Percentiles rank a stretch among this genome's conserved stretches.
Conservation (phyloP, 805 yeast species). For the Cyberlindnera bimundalis region DNA sequence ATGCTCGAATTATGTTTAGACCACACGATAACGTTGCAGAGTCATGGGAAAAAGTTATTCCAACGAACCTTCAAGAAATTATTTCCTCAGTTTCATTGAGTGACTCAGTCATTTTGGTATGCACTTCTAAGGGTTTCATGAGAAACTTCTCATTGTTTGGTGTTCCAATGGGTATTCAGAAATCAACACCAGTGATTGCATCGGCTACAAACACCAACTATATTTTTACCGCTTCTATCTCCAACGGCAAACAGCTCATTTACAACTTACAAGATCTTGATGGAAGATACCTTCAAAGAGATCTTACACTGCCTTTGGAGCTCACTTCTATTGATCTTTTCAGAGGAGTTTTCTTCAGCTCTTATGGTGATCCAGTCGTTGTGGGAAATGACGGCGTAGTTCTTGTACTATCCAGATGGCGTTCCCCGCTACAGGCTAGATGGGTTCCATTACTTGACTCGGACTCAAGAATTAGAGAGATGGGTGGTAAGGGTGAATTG, state of each 20-base stretch:
- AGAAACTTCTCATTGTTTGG: constrained; percentile 73
- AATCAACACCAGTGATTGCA: constrained; percentile 69
- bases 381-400: constrained; percentile 77
- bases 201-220: constrained; percentile 28
- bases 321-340: constrained; percentile 29
- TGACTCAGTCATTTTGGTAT: constrained; percentile 55
- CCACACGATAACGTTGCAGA: constrained; percentile 62
- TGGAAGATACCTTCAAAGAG: constrained; percentile 47
- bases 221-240: constrained; percentile 30
- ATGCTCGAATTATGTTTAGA: constrained; percentile 57
- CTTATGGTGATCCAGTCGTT: constrained; percentile 86
- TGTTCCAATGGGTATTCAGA: constrained; percentile 64
- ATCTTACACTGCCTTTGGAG: constrained; percentile 42
- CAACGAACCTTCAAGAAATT: constrained; percentile 48
- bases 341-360: constrained; percentile 79
- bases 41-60: constrained; percentile 68
- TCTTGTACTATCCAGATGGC: constrained; percentile 72
- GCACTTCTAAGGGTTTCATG: constrained; percentile 74
- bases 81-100: constrained; percentile 71
- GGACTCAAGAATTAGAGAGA: constrained; percentile 43
- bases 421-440: constrained; percentile 67
- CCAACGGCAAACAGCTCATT: constrained; percentile 30
- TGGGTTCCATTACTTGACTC: constrained; percentile 83
- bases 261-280: constrained; percentile 45
- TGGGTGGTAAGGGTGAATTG: constrained; percentile 51